Evolutionary conservation across 139 green algal genomes (phyloP), one percentile per base, ranked within the genome.

Genomic region (Parachlorella kessleri): DNA sequence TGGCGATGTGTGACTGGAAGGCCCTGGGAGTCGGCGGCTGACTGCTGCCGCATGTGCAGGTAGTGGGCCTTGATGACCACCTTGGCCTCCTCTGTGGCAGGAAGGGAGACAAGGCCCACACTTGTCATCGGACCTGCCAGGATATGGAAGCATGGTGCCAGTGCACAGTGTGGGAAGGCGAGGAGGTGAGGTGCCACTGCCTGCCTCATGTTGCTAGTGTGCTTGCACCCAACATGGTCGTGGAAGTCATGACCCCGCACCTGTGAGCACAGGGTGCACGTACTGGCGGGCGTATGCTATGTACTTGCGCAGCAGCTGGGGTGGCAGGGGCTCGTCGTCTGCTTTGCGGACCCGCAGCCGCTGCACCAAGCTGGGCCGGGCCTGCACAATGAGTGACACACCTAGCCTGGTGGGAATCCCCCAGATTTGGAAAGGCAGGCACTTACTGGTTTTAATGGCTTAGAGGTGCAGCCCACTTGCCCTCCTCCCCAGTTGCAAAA

Each of bases 271-370:
- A 0, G 95, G 95, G 33, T 91, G 81, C 48, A 92, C 87, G 78
- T 96, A 93, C 77, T 92, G 64, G n/a, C 89, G 75, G 2, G 94
- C 95, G 79, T 99, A 99, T 1, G 94, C 88, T 33, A 98, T 93
- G 88, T 96, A 98, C 87, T 95, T 98, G 42, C 86, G 86, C 55
- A 98, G 78, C 74, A 98, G 89, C 70, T 86, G 85, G 53, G 76
- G 42, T 0, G 95, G 93, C 39, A 97, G 75, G 30, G 83, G 86
- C 3, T 90, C 77, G 32, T 84, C 73, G 66, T 87, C 77, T 0
- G 67, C 39, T n/a, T 72, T 63, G n/a, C 69, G 48, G 65, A 64
- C 26, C 41, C 55, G 66, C 28, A 90, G 76, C 26, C 86, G 79
- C 66, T 79, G 65, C 14, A 59, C 38, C 38, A 86, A 71, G 37